phyloP scores from a whole-genome alignment of 129 eudicot species.

The Centaurea solstitialis region DNA sequence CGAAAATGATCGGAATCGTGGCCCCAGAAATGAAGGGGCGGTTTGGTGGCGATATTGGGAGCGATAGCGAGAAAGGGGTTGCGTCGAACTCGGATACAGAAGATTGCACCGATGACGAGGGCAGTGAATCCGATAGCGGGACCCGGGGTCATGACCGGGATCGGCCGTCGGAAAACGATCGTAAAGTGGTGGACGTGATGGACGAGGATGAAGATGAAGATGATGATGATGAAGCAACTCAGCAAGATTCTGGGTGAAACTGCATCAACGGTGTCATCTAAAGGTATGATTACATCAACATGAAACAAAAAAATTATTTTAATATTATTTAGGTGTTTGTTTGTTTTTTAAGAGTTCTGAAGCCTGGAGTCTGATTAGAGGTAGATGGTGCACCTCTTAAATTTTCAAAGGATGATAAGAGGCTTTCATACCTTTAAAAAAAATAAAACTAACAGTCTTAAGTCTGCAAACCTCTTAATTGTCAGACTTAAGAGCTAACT shows the following conservation, averaged over 20 bases:
- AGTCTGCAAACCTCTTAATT: too few species aligned
- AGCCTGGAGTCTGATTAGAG: too few species aligned
- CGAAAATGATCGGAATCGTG: constrained; percentile 77
- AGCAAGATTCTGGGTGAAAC: constrained; percentile 53
- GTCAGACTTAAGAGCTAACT: too few species aligned
- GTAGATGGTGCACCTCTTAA: too few species aligned
- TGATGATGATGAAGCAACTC: constrained; percentile 59
- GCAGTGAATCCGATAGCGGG: constrained; percentile 61
- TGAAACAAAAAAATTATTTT: neutral
- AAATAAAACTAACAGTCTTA: too few species aligned
- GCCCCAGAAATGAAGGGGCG: constrained; percentile 75
- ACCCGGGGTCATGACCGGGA: constrained; percentile 34
- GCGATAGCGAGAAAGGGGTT: constrained; percentile 38
- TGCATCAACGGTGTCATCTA: neutral
- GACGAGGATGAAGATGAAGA: constrained; percentile 59
- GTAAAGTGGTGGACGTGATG: constrained; percentile 32
- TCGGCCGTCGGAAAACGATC: constrained; percentile 26
- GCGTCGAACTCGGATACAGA: constrained; percentile 70
- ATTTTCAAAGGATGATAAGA: too few species aligned
- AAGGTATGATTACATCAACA: constrained; percentile 12
- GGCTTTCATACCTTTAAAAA: too few species aligned
- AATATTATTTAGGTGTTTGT: too few species aligned
- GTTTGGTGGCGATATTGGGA: constrained; percentile 47
- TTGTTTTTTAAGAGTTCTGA: too few species aligned
- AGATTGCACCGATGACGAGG: constrained; percentile 52